These are phyloP conservation scores for Coccomyxa subellipsoidea DNA, from an alignment of 163 green algal species.

Conservation along the genomic window DNA sequence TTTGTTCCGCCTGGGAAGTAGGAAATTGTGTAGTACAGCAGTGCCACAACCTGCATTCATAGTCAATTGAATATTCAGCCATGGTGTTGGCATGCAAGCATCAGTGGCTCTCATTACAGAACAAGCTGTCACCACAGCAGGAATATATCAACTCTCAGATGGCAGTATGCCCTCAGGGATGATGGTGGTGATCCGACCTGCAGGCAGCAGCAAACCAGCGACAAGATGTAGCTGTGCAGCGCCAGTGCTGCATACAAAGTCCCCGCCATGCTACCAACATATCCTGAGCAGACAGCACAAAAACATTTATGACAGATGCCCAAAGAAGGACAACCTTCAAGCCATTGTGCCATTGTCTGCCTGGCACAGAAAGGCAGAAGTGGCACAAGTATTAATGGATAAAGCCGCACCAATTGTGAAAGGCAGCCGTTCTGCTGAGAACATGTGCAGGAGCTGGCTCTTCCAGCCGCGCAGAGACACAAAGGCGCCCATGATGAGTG, in stretches of 20 bases:
- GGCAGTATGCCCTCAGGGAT: too few species aligned
- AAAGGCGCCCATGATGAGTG: constrained; percentile 74
- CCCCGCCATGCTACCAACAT: constrained; percentile 73
- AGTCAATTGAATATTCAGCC: too few species aligned
- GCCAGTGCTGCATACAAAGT: constrained; percentile 86
- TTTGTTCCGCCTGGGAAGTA: constrained; percentile 61
- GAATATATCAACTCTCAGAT: too few species aligned
- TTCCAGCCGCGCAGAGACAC: constrained; percentile 78
- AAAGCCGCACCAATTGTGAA: not conserved
- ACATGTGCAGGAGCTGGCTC: constrained; percentile 75
- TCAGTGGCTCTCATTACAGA: too few species aligned
- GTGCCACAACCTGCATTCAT: constrained; percentile 42
- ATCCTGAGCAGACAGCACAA: constrained; percentile 55
- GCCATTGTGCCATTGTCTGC: too few species aligned
- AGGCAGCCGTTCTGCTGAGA: constrained; percentile 26
- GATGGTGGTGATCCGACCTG: constrained; percentile 33
- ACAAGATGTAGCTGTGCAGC: constrained; percentile 86
- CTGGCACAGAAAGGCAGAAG: too few species aligned
- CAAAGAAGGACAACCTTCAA: too few species aligned
- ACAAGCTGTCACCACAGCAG: too few species aligned
- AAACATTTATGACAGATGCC: too few species aligned
- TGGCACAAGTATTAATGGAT: too few species aligned
- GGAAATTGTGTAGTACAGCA: constrained; percentile 60
- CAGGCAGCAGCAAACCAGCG: constrained; percentile 63
- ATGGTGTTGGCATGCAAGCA: too few species aligned